phyloP scores from a whole-genome alignment of 495 filamentous ascomycete species.

The Penicillium tannophilum region DNA sequence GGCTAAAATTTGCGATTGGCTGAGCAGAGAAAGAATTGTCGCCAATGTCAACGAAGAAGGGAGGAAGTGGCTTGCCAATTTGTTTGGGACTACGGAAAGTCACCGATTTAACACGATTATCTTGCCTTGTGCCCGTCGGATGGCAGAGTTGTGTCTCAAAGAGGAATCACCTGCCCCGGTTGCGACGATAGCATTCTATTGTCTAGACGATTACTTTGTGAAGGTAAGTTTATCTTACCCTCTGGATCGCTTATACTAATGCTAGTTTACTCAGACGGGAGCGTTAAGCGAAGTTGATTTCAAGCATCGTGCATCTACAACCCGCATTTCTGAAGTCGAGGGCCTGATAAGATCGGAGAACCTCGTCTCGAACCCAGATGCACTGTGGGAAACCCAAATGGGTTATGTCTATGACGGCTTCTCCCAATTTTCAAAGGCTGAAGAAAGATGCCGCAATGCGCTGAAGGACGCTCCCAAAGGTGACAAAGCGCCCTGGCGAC shows the following conservation, averaged over 20 bases:
- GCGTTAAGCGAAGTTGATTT: background rate
- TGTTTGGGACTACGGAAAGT: background rate
- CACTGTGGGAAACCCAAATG: slow-evolving; percentile 14
- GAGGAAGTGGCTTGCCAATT: background rate
- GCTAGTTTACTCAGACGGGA: background rate
- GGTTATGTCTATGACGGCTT: background rate
- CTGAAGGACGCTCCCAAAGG: background rate
- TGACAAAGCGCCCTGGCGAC: slow-evolving; percentile 4
- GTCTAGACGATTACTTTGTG: background rate
- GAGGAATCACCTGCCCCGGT: background rate
- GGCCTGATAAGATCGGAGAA: background rate
- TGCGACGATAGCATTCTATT: background rate
- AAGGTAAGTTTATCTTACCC: background rate
- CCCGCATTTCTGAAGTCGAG: background rate
- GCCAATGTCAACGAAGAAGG: background rate
- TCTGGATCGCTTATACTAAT: background rate
- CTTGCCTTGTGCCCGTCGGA: slow-evolving; percentile 1
- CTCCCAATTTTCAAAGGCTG: background rate
- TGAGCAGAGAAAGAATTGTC: slow-evolving; percentile 1
- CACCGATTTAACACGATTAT: background rate
- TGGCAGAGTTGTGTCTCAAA: slow-evolving; percentile 9
- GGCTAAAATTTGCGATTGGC: slow-evolving; percentile 2
- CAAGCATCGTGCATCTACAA: background rate
- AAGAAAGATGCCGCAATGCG: slow-evolving; percentile 8
- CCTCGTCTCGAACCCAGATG: background rate